Evolutionary conservation across 2,329 filamentous ascomycete genomes (phyloP), one percentile per base, ranked within the genome.

Genomic region (Xylariaceae sp.): DNA sequence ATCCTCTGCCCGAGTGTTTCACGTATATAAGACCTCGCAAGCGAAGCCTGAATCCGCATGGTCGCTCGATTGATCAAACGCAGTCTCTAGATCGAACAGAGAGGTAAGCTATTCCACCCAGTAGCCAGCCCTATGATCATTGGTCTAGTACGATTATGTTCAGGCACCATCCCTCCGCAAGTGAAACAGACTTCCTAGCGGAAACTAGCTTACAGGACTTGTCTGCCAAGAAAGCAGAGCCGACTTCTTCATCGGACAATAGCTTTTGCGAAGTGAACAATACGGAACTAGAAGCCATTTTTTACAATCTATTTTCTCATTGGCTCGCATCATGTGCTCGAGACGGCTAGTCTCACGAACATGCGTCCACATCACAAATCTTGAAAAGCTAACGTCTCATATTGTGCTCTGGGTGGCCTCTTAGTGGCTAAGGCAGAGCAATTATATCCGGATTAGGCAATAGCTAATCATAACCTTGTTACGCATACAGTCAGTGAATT

Each of bases 261-360:
- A 28, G 21, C 5, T 11, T 31, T 31, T 24, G 23, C 14, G 21
- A 19, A 17, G 16, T 45, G 11, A 9, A 4, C n/a, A n/a, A 44
- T 16, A 28, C 39, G 24, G 23, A 45, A 14, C 23, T n/a, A n/a
- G n/a, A 40, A 21, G 6, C 6, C 9, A 3, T 6, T 28, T 19
- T 3, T 37, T n/a, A 12, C 21, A 21, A 28, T 12, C 11, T 8
- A 45, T 29, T 6, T 17, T 31, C 17, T 31, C 16, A 46, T 40
- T 47, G 26, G 36, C 34, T 54, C 43, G 51, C 43, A 41, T 40
- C 11, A 39, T 41, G n/a, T 11, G 17, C 51, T 41, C 6, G 21
- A 34, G n/a, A 54, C 24, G 33, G 51, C 34, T 47, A 54, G 34
- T 26, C 19, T n/a, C n/a, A n/a, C n/a, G n/a, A n/a, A n/a, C n/a